Percentiles rank a stretch among this genome's conserved stretches.
These are phyloP conservation scores for Vitis labrusca DNA, from an alignment of 164 flowering plant species.

Conservation along the genomic window DNA sequence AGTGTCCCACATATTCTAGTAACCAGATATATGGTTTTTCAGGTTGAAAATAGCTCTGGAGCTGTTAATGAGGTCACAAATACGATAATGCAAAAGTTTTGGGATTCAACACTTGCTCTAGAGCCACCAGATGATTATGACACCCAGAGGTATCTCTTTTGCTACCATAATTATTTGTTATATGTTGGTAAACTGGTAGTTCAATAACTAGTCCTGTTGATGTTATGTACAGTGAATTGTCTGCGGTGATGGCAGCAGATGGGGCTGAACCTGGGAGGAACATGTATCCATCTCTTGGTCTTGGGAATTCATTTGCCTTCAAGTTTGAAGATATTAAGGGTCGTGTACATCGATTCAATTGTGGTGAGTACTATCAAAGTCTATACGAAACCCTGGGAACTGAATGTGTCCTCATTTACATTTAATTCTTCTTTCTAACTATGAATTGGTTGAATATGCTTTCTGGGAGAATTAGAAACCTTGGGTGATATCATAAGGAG, in stretches of 20 bases:
- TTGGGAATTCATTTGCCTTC: slow-evolving; percentile 83
- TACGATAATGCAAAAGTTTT: slow-evolving; percentile 95
- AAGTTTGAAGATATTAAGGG: slow-evolving; percentile 87
- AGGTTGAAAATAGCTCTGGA: slow-evolving; percentile 87
- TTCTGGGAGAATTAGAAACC: background rate
- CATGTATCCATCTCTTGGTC: slow-evolving; percentile 77
- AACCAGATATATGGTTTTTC: slow-evolving; percentile 5
- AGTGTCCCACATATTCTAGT: background rate
- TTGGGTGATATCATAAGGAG: too few relatives aligned
- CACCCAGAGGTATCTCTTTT: slow-evolving; percentile 59
- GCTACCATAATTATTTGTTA: background rate
- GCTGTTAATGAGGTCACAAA: slow-evolving; percentile 80
- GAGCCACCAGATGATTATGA: slow-evolving; percentile 92
- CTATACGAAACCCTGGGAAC: background rate
- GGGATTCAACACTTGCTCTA: slow-evolving; percentile 92
- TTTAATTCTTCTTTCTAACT: too few relatives aligned
- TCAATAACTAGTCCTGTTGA: slow-evolving; percentile 9
- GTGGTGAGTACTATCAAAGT: slow-evolving; percentile 49
- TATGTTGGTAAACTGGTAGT: background rate
- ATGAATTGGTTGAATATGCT: background rate
- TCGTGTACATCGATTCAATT: slow-evolving; percentile 81
- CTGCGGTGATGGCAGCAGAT: slow-evolving; percentile 67
- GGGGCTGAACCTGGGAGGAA: slow-evolving; percentile 54
- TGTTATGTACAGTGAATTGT: slow-evolving; percentile 66
- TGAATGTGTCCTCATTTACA: background rate